These are phyloP conservation scores for Cornus controversa DNA, from an alignment of 148 eudicot genomes.

Conservation along the genomic window DNA sequence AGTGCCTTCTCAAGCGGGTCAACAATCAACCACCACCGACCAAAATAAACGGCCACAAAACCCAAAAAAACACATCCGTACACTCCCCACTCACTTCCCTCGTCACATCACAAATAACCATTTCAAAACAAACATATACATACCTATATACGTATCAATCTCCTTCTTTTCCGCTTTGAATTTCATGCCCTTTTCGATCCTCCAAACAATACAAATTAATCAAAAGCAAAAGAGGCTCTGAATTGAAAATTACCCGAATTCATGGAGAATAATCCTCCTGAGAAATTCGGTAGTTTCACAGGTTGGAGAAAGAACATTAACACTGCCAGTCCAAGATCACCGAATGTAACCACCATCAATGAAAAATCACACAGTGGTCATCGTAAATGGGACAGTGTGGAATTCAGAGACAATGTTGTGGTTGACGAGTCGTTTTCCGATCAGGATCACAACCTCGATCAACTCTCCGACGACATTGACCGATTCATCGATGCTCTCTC, in stretches of 20 bases:
- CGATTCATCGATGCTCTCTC: conserved; percentile 29
- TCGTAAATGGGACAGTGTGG: no score
- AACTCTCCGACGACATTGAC: conserved; percentile 43
- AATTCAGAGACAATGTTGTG: no score
- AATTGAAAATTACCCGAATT: no score
- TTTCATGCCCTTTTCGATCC: not conserved
- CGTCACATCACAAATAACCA: not conserved
- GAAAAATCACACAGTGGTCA: conserved; percentile 9
- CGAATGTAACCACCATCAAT: not conserved
- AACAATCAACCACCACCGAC: conserved; percentile 18
- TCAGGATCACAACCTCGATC: conserved; percentile 18
- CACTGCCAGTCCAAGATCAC: not conserved
- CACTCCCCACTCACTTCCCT: not conserved
- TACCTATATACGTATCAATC: not conserved
- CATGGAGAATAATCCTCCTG: conserved; percentile 30
- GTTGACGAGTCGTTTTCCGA: not conserved
- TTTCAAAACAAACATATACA: not conserved
- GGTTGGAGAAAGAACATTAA: conserved; percentile 21
- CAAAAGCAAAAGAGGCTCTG: not conserved
- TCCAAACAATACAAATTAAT: not conserved
- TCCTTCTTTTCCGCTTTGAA: not conserved
- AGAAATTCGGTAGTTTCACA: conserved; percentile 34
- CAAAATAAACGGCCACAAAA: not conserved
- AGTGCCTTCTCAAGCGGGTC: conserved; percentile 12
- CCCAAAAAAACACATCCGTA: not conserved